Conservation (phyloP, 202 grass and related monocot genomes). For the Tripidium arundinaceum region DNA sequence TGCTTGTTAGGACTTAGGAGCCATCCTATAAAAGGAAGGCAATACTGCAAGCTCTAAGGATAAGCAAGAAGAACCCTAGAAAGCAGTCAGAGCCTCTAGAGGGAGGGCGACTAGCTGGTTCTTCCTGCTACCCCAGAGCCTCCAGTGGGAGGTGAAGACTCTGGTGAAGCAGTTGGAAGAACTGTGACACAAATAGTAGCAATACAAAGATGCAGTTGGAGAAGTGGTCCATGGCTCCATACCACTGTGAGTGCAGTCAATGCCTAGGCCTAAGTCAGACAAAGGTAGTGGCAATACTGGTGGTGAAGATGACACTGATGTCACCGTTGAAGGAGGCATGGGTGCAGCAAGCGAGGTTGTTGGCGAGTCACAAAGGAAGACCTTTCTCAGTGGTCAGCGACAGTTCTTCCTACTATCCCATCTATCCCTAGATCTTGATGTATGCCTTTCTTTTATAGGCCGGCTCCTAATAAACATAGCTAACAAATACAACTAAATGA, state of each 20-base stretch:
- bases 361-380: neutral
- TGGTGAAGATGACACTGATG: neutral
- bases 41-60: neutral
- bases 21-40: neutral
- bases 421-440: neutral
- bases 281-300: neutral
- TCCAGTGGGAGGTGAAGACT: neutral
- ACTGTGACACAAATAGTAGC: neutral
- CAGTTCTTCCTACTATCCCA: neutral
- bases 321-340: neutral
- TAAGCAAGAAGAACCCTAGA: neutral
- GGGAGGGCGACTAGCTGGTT: neutral
- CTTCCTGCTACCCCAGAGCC: neutral
- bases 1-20: neutral
- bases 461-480: neutral
- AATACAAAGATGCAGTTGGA: neutral
- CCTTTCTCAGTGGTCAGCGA: neutral
- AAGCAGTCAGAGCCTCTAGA: neutral
- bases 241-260: neutral
- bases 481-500: neutral
- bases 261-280: neutral
- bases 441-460: neutral
- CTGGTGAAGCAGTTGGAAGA: neutral
- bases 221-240: neutral
- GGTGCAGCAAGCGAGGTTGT: neutral